phyloP scores from a whole-genome alignment of 2,329 filamentous ascomycete genomes.

The Fusarium sp. region DNA sequence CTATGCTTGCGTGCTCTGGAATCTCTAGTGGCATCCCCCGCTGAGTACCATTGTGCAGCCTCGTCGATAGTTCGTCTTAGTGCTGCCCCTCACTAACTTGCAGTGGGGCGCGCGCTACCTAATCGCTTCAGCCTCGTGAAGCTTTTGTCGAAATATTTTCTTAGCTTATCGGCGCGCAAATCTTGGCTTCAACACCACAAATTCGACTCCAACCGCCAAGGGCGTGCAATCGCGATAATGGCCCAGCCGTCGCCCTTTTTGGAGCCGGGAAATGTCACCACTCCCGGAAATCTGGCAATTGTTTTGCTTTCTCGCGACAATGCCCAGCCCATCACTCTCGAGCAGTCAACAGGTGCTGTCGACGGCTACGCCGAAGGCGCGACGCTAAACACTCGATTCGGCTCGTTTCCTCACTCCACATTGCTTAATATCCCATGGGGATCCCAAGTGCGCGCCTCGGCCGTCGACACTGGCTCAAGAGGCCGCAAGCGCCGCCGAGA shows the following conservation, averaged over 20 bases:
- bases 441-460: conserved; percentile 89
- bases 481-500: conserved; percentile 77
- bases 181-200: conserved; percentile 7
- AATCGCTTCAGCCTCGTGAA: conserved; percentile 38
- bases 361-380: conserved; percentile 83
- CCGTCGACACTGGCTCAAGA: conserved; percentile 92
- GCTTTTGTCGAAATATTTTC: conserved; percentile 41
- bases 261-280: conserved; percentile 75
- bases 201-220: conserved; percentile 1
- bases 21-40: conserved; percentile 4
- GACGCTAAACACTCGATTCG: conserved; percentile 93
- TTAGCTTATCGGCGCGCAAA: conserved; percentile 27
- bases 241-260: conserved; percentile 82
- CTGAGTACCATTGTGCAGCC: conserved; percentile 31
- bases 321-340: conserved; percentile 82
- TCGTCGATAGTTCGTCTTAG: conserved; percentile 32
- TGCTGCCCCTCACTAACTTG: conserved; percentile 42
- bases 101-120: conserved; percentile 35
- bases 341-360: conserved; percentile 72
- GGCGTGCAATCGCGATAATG: conserved; percentile 51
- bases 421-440: conserved; percentile 89
- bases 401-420: conserved; percentile 88
- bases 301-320: conserved; percentile 92
- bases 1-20: background rate
- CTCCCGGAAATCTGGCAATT: conserved; percentile 80